Conservation (phyloP, 78 protist species). For the Dictyostelium capitatum region DNA sequence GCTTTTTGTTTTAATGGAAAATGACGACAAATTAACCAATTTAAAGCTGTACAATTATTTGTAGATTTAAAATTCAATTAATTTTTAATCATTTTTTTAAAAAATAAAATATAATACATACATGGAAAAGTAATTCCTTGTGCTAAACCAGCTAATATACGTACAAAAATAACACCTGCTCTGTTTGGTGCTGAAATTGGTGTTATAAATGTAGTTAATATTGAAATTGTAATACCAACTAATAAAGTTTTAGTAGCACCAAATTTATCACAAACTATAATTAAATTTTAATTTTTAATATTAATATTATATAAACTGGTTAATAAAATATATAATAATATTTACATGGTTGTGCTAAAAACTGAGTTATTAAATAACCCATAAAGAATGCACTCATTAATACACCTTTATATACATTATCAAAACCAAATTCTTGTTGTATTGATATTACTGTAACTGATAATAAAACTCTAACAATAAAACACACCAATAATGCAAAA, state of each 20-base stretch:
- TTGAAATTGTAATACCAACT: slow-evolving; percentile 21
- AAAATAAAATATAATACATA: no score
- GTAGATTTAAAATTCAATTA: no score
- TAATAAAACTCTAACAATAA: slow-evolving; percentile 7
- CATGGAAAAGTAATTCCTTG: slow-evolving; percentile 36
- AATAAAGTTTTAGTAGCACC: slow-evolving; percentile 51
- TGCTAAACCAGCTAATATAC: slow-evolving; percentile 24
- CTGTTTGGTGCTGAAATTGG: slow-evolving; percentile 6
- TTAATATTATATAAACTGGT: neutral
- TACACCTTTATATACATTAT: slow-evolving; percentile 20
- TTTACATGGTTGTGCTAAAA: slow-evolving; percentile 7
- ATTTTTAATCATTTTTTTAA: no score
- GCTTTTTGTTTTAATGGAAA: slow-evolving; percentile 26
- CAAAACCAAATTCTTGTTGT: slow-evolving; percentile 3
- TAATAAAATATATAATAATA: neutral
- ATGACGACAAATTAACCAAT: slow-evolving; percentile 56
- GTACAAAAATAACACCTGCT: slow-evolving; percentile 1
- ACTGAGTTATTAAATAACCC: slow-evolving; percentile 46
- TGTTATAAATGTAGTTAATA: neutral
- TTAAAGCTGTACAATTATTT: neutral
- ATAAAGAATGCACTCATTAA: slow-evolving; percentile 26
- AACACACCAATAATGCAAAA: neutral
- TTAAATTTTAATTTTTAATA: no score
- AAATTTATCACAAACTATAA: slow-evolving; percentile 28
- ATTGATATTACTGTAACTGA: slow-evolving; percentile 34